A percentile compares a stretch with the other conserved stretches of the same genome.
phyloP scores from a whole-genome alignment of 2,329 filamentous ascomycete species.

The Diaporthe amygdali region DNA sequence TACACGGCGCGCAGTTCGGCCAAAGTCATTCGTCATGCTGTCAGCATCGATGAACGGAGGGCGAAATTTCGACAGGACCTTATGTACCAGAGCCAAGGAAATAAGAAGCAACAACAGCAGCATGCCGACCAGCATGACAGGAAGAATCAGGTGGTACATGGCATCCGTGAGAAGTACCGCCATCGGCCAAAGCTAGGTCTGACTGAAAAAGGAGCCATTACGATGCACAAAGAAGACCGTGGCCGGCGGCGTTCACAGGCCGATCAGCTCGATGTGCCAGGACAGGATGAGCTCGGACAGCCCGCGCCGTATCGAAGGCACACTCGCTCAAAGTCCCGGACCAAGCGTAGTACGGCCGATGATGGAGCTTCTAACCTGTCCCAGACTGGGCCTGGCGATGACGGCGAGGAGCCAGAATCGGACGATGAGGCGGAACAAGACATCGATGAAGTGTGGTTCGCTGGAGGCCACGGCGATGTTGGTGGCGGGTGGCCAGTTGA shows the following conservation, averaged over 20 bases:
- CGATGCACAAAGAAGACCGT: not conserved
- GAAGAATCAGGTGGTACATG: constrained; percentile 30
- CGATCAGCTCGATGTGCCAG: constrained; percentile 7
- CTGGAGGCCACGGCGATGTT: constrained; percentile 79
- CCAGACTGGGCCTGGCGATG: constrained; percentile 29
- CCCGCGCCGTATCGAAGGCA: constrained; percentile 49
- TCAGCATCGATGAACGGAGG: constrained; percentile 73
- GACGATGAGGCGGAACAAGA: constrained; percentile 65
- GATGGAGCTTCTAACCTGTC: constrained; percentile 38
- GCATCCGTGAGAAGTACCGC: constrained; percentile 44
- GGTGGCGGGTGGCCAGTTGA: constrained; percentile 76
- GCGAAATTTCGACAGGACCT: constrained; percentile 76
- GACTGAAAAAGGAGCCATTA: not conserved
- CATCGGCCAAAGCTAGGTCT: not conserved
- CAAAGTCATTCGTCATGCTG: constrained; percentile 70
- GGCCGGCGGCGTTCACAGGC: constrained; percentile 22
- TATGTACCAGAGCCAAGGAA: constrained; percentile 56
- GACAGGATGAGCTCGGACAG: constrained; percentile 20
- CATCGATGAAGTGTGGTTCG: constrained; percentile 82
- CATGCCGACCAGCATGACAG: not conserved
- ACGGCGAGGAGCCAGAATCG: constrained; percentile 45
- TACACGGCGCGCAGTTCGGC: constrained; percentile 65
- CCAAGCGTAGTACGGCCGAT: constrained; percentile 31
- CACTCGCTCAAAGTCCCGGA: constrained; percentile 34
- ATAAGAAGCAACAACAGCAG: constrained; percentile 28